phyloP scores from a whole-genome alignment of 768 basidiomycete genomes.

The Erythrobasidium yunnanense region DNA sequence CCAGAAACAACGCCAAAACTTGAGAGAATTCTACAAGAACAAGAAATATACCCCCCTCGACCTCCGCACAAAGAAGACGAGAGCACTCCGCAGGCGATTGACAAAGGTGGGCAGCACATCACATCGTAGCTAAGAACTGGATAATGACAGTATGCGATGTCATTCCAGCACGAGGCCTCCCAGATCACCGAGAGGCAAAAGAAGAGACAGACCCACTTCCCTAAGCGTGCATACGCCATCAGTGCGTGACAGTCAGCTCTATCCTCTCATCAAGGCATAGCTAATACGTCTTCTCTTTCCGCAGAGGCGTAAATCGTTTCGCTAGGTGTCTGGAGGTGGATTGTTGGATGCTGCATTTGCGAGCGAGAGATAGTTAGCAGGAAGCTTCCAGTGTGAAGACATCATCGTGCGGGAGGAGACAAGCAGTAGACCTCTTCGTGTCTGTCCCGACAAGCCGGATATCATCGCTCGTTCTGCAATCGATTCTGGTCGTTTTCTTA shows the following conservation, averaged over 20 bases:
- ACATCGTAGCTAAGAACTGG: neutral
- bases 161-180: constrained; percentile 63
- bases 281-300: no score
- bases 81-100: constrained; percentile 90
- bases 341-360: no score
- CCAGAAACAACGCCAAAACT: constrained; percentile 92
- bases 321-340: no score
- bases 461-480: no score
- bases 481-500: no score
- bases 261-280: no score
- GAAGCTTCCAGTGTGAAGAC: no score
- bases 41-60: constrained; percentile 96
- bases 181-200: constrained; percentile 70
- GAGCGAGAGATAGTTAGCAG: no score
- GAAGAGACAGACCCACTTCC: constrained; percentile 39
- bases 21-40: constrained; percentile 93
- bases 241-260: constrained; percentile 43
- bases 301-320: no score
- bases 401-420: no score
- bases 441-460: no score
- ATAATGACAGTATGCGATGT: neutral
- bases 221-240: constrained; percentile 67
- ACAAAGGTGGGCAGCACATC: constrained; percentile 55
- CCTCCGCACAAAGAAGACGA: constrained; percentile 93
- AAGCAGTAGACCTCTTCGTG: no score